Base-by-base conservation (phyloP, 371 early-diverging fungal species). In the Actinomucor elegans region DNA sequence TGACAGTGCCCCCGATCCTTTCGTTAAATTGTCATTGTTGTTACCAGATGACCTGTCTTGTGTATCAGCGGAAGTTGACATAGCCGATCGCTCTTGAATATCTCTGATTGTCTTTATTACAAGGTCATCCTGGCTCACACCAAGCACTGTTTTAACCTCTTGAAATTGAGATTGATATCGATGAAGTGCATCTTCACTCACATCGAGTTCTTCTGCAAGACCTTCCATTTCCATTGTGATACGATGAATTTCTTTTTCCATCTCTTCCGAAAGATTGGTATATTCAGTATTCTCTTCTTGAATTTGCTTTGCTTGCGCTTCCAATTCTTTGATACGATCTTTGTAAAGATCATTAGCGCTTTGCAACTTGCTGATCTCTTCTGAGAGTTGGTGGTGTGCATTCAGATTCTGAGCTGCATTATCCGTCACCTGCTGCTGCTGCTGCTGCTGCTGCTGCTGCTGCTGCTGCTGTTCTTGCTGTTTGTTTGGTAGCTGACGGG, bases 241-340 rank as follows among this genome's bases (percentile, higher is more conserved):
- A 14, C 63, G 36, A 29, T 45, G 36, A 1, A 71, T 65, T 52
- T 71, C 68, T 24, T 54, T 56, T 50, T 71, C 72, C 21, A 71
- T 33, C 7, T 67, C 72, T 44, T 57, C 58, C 12, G 68, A 53
- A 3, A 71, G 43, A 20, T 44, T 47, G 4, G 55, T 49, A 29
- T 68, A 71, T 51, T 71, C 72, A 21, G 40, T 10, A 32, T 71
- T 71, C n/a, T 71, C 72, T 11, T 71, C 69, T n/a, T 49, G 42
- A 10, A 59, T 29, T 33, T 53, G 57, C 34, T 59, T 61, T 2
- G 53, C 12, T 29, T 65, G 57, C 23, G 35, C 11, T 36, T 48
- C 44, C 4, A 36, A 36, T 23, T 48, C n/a, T 14, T n/a, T 44
- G 29, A 44, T 44, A 31, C 44, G 44, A 26, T 29, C 5, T 29